Base-by-base conservation (phyloP, 805 yeast species). In the Saccharomycopsis schoenii region DNA sequence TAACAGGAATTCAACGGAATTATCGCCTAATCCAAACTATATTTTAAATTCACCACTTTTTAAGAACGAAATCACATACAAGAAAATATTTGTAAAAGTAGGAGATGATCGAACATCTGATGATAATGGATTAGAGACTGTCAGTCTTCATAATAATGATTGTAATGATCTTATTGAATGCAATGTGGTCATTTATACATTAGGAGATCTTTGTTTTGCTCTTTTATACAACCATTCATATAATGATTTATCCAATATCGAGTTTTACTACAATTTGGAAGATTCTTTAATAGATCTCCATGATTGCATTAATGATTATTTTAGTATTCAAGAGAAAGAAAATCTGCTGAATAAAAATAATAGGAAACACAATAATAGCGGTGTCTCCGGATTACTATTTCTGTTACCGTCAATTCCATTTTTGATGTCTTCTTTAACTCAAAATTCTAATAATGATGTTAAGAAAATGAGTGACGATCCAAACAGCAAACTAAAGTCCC, bases 201-300 rank as follows among this genome's bases (percentile, higher is more conserved):
- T 0, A 4, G 66, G 74, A 1, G 75, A 43, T 24, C 58, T 76
- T 1, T 66, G 73, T 4, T 77, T 79, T 12, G 70, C 71, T 60
- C 75, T 79, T 56, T 79, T 74, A 24, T 73, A 57, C 37, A 61
- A 63, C 24, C 57, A 37, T 40, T 60, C 54, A 14, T 61, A 56
- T 36, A 55, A 63, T n/a, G 62, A 63, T 15, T 43, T 63, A 52
- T 41, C 41, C 14, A 51, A 37, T 15, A 29, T 54, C 11, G 37
- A 50, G 24, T 63, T 63, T 39, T 63, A 63, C 50, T 64, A 63
- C 14, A 61, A 58, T 51, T 39, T 63, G 24, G 65, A 63, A 42
- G 65, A 63, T 12, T 59, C 58, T 14, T 19, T 63, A 14, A 34
- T 61, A 17, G 65, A 63, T 17, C 59, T 63, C 40, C 60, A 43